phyloP scores from a whole-genome alignment of 345 rosid genomes.

The Zanthoxylum bungeanum region DNA sequence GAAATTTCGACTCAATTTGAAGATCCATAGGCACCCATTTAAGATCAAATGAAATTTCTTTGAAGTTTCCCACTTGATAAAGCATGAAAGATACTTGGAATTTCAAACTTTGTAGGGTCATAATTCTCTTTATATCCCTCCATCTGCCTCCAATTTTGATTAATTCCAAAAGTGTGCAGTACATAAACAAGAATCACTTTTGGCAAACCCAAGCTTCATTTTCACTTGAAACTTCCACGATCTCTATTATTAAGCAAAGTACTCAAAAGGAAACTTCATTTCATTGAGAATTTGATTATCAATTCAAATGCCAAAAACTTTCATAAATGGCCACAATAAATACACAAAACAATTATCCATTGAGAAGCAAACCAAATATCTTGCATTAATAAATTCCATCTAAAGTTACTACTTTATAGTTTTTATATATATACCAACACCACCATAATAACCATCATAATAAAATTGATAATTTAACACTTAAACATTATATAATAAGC shows the following conservation, averaged over 20 bases:
- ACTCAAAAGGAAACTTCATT: not conserved
- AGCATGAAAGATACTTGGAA: too few relatives aligned
- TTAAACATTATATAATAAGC: not conserved
- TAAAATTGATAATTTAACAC: not conserved
- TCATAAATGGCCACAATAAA: not conserved
- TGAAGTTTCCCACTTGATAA: conserved; percentile 8
- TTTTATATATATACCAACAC: not conserved
- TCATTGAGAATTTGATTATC: not conserved
- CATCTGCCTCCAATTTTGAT: not conserved
- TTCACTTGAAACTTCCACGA: not conserved
- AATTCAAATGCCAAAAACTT: not conserved
- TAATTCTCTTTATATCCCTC: too few relatives aligned
- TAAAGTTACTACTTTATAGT: conserved; percentile 3
- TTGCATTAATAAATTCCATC: not conserved
- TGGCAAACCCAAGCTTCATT: too few relatives aligned
- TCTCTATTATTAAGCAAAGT: too few relatives aligned
- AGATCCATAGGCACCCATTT: too few relatives aligned
- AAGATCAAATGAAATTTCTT: conserved; percentile 15
- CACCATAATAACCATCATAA: not conserved
- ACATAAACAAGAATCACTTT: not conserved
- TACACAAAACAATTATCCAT: not conserved
- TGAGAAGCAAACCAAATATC: conserved; percentile 7
- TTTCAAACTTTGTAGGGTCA: too few relatives aligned
- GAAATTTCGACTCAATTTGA: too few relatives aligned
- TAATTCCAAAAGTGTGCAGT: not conserved